Evolutionary conservation across 805 yeast species (phyloP).

Genomic region (baker's yeast (Saccharomyces cerevisiae)): DNA sequence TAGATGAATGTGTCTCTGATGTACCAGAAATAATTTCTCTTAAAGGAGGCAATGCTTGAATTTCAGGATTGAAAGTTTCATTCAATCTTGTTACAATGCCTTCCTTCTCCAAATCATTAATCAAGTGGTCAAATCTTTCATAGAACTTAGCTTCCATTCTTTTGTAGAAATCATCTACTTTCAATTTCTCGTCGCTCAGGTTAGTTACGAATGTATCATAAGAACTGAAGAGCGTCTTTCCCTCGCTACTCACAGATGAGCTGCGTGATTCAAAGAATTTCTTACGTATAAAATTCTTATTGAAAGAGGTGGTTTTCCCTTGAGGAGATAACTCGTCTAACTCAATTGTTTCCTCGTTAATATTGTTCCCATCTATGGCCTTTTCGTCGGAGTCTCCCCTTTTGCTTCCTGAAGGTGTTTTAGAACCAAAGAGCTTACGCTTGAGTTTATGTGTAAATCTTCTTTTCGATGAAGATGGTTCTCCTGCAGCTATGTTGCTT

Average conservation of each 20-base stretch:
- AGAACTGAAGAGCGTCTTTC: slow-evolving; percentile 29
- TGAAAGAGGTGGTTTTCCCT: slow-evolving; percentile 4
- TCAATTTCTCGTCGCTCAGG: slow-evolving; percentile 41
- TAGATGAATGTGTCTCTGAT: not conserved
- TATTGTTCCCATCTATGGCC: not conserved
- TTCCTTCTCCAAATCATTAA: slow-evolving; percentile 40
- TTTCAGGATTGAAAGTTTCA: not conserved
- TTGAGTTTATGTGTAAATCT: not conserved
- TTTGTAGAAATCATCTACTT: slow-evolving; percentile 46
- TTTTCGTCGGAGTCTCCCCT: not conserved
- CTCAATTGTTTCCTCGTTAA: slow-evolving; percentile 20
- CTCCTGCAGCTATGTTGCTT: not conserved
- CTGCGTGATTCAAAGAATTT: slow-evolving; percentile 9
- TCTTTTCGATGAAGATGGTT: not conserved
- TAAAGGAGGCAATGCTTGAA: not conserved
- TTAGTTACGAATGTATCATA: slow-evolving; percentile 39
- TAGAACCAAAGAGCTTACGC: not conserved
- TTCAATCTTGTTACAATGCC: slow-evolving; percentile 8
- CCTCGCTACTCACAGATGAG: slow-evolving; percentile 19
- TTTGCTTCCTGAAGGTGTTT: not conserved
- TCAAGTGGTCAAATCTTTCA: slow-evolving; percentile 37
- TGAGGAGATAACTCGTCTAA: slow-evolving; percentile 15
- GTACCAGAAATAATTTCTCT: not conserved
- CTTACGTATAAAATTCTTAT: slow-evolving; percentile 13
- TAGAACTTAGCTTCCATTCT: slow-evolving; percentile 40